Evolutionary conservation across 2,329 filamentous ascomycete genomes (phyloP).

Genomic region (Purpureocillium takamizusanense): DNA sequence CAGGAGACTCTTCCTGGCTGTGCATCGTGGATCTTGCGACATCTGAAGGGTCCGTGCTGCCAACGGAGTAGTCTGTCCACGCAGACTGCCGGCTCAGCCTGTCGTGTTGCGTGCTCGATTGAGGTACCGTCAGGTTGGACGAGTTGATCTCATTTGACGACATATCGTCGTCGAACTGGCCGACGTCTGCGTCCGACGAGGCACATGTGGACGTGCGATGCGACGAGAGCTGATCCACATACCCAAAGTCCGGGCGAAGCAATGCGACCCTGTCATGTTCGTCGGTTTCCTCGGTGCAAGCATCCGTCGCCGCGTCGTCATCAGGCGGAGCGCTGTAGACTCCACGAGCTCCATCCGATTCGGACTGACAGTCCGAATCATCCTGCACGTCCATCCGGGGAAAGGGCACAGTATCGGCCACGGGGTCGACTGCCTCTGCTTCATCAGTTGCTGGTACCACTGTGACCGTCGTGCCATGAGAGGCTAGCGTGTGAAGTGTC

Average conservation of each 20-base stretch:
- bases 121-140: conserved; percentile 38
- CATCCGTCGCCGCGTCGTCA: conserved; percentile 24
- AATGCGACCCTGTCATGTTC: conserved; percentile 18
- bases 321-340: conserved; percentile 16
- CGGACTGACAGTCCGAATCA: conserved; percentile 29
- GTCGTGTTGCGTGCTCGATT: conserved; percentile 30
- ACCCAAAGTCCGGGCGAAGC: conserved; percentile 17
- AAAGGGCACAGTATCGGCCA: conserved; percentile 19
- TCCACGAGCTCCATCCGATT: conserved; percentile 18
- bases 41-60: conserved; percentile 36
- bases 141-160: conserved; percentile 26
- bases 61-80: conserved; percentile 54
- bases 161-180: conserved; percentile 14
- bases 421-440: conserved; percentile 3
- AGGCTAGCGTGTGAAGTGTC: conserved; percentile 8
- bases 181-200: conserved; percentile 25
- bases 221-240: conserved; percentile 20
- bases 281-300: conserved; percentile 25
- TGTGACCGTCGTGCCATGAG: conserved; percentile 36
- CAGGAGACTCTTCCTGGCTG: conserved; percentile 15
- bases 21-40: conserved; percentile 17
- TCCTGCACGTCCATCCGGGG: conserved; percentile 24
- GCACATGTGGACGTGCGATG: conserved; percentile 30
- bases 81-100: conserved; percentile 45
- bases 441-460: conserved; percentile 33